Evolutionary conservation across 768 basidiomycete species (phyloP).

Genomic region (Amanita thiersii): DNA sequence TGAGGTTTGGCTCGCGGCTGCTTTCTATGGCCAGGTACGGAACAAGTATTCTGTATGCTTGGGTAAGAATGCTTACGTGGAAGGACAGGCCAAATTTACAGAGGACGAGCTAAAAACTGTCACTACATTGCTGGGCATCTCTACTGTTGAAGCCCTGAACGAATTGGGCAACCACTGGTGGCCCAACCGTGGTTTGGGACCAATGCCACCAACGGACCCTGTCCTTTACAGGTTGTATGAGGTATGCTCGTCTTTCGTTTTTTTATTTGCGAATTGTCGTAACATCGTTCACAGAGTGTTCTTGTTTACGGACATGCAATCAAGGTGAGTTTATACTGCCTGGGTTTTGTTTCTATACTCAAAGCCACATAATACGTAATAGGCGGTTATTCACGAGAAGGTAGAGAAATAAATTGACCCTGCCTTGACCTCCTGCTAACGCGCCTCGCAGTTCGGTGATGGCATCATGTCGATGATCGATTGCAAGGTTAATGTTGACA

Average conservation of each 20-base stretch:
- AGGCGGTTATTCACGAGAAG: slow-evolving; percentile 77
- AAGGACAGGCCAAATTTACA: slow-evolving; percentile 55
- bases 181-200: slow-evolving; percentile 65
- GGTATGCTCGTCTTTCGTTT: slow-evolving; percentile 24
- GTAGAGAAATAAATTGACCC: slow-evolving; percentile 17
- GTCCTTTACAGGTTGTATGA: slow-evolving; percentile 79
- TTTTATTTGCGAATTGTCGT: neutral
- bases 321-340: slow-evolving; percentile 38
- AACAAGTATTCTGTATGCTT: neutral
- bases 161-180: slow-evolving; percentile 62
- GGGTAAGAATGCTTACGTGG: neutral
- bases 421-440: neutral
- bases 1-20: slow-evolving; percentile 78
- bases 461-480: slow-evolving; percentile 90
- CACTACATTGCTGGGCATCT: slow-evolving; percentile 39
- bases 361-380: neutral
- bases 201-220: slow-evolving; percentile 69
- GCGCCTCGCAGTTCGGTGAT: slow-evolving; percentile 57
- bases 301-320: slow-evolving; percentile 75
- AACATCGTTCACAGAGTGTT: slow-evolving; percentile 36
- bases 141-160: slow-evolving; percentile 25
- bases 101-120: slow-evolving; percentile 51
- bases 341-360: neutral
- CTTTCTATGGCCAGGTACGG: slow-evolving; percentile 72
- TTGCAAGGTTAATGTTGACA: slow-evolving; percentile 60